Conservation (phyloP, 2,329 filamentous ascomycete species). For the Pseudogymnoascus sp. region DNA sequence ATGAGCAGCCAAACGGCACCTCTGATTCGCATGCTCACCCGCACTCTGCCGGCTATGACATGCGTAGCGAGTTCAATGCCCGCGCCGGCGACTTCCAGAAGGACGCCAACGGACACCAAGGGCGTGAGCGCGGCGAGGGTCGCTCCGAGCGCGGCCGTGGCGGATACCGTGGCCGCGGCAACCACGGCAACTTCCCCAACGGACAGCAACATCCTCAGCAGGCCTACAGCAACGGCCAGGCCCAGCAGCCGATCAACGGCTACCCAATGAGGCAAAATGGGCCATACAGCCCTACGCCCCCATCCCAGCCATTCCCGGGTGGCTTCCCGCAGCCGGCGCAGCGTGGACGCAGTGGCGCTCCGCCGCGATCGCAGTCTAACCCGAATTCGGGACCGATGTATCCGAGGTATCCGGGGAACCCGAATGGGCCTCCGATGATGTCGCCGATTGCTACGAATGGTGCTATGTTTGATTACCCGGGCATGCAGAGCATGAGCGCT, state of each 20-base stretch:
- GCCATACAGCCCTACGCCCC: conserved; percentile 32
- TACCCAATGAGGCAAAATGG: conserved; percentile 23
- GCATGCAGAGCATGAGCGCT: conserved; percentile 48
- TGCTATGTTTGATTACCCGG: conserved; percentile 47
- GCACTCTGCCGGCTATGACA: conserved; percentile 21
- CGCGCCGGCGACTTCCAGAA: conserved; percentile 24
- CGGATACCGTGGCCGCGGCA: conserved; percentile 37
- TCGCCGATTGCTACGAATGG: conserved; percentile 39
- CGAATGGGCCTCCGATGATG: conserved; percentile 30
- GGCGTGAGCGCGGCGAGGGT: conserved; percentile 31
- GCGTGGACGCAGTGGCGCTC: conserved; percentile 40
- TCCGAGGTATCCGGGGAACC: conserved; percentile 31
- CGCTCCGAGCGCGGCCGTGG: conserved; percentile 37
- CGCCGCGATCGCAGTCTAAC: conserved; percentile 53
- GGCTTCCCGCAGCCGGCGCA: conserved; percentile 26
- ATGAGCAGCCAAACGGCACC: conserved; percentile 15
- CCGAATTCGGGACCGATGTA: conserved; percentile 44
- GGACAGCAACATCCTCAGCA: conserved; percentile 26
- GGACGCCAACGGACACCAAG: conserved; percentile 20
- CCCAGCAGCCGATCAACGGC: conserved; percentile 22
- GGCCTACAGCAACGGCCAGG: conserved; percentile 35
- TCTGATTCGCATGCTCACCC: conserved; percentile 21
- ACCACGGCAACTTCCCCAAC: conserved; percentile 29
- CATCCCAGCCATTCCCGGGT: conserved; percentile 28
- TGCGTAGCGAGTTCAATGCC: conserved; percentile 24